Percentiles rank a stretch among this genome's conserved stretches.
phyloP scores from a whole-genome alignment of 352 stramenopile genomes.

The Globisporangium emineosum region DNA sequence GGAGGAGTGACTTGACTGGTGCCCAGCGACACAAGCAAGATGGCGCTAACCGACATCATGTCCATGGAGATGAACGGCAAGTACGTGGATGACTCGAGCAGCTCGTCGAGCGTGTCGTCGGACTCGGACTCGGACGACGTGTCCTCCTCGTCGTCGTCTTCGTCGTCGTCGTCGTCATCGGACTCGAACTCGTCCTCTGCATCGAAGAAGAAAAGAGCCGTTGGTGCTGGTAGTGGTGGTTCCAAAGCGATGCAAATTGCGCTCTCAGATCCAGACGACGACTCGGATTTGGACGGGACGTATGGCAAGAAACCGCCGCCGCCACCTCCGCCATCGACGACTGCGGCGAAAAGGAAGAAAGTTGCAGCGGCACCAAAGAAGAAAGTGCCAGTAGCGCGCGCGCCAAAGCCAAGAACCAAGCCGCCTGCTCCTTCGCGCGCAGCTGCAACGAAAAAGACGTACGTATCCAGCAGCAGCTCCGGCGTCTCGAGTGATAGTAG shows the following conservation, averaged over 20 bases:
- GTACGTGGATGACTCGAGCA: constrained; percentile 73
- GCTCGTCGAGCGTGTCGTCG: constrained; percentile 73
- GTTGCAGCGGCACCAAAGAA: constrained; percentile 15
- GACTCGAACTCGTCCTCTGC: constrained; percentile 19
- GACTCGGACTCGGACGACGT: constrained; percentile 53
- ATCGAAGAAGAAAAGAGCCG: constrained; percentile 7
- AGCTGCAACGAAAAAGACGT: constrained; percentile 20
- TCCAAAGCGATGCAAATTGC: constrained; percentile 7
- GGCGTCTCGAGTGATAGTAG: constrained; percentile 42
- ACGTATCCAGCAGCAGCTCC: constrained; percentile 49
- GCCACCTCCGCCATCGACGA: constrained; percentile 17
- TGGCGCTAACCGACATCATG: constrained; percentile 76
- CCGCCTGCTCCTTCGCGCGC: constrained; percentile 32
- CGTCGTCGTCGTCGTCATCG: constrained; percentile 32
- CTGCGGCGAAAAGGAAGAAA: constrained; percentile 14
- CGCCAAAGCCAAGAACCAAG: constrained; percentile 20
- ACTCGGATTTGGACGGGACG: constrained; percentile 29
- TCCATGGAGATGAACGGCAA: constrained; percentile 69
- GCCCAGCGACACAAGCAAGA: constrained; percentile 15
- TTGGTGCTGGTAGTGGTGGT: background rate
- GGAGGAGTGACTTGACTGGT: background rate
- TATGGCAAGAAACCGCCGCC: constrained; percentile 24
- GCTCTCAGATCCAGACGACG: constrained; percentile 27
- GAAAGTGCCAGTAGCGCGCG: constrained; percentile 13
- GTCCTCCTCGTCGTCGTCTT: constrained; percentile 43